Conservation (phyloP, 2,329 filamentous ascomycete genomes). For the Thyridium curvatum region DNA sequence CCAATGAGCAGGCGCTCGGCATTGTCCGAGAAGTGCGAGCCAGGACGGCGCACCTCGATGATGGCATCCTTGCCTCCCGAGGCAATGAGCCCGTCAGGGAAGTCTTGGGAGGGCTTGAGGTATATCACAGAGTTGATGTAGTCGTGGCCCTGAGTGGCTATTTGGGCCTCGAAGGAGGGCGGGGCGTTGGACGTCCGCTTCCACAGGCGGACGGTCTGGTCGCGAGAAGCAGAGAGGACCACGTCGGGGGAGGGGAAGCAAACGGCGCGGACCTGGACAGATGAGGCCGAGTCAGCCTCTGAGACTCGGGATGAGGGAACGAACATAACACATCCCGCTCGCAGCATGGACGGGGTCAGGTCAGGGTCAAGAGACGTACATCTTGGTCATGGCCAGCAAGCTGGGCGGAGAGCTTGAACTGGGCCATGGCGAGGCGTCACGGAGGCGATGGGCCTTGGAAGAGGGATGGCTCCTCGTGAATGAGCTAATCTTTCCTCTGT, state of each 20-base stretch:
- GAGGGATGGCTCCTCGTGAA: no score
- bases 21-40: conserved; percentile 61
- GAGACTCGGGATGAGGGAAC: no score
- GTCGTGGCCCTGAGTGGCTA: conserved; percentile 71
- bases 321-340: no score
- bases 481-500: no score
- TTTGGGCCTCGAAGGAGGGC: conserved; percentile 68
- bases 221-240: conserved; percentile 81
- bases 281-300: conserved; percentile 9
- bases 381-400: conserved; percentile 88
- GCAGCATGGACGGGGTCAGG: no score
- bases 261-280: conserved; percentile 73
- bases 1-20: conserved; percentile 82
- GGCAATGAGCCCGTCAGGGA: conserved; percentile 74
- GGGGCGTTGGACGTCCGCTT: conserved; percentile 53
- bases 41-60: conserved; percentile 79
- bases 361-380: conserved; percentile 48
- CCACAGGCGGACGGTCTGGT: conserved; percentile 87
- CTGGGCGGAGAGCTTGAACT: conserved; percentile 90
- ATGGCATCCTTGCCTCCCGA: conserved; percentile 89
- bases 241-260: conserved; percentile 66
- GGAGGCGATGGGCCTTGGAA: no score
- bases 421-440: conserved; percentile 48
- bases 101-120: conserved; percentile 59
- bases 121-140: conserved; percentile 86